phyloP scores from a whole-genome alignment of 2,329 filamentous ascomycete genomes.

The Fusarium verticillioides region DNA sequence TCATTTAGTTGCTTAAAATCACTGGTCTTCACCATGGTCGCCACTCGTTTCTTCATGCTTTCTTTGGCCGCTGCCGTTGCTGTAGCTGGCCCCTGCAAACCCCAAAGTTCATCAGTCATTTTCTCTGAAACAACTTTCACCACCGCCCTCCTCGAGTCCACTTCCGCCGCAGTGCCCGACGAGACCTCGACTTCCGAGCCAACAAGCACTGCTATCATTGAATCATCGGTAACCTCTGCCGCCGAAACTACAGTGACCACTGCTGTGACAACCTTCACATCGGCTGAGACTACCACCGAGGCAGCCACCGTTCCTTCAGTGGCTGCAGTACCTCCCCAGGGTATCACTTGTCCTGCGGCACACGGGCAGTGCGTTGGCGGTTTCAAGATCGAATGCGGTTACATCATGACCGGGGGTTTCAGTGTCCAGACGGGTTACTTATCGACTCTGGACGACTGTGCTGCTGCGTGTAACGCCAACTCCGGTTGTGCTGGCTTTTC shows the following conservation, averaged over 20 bases:
- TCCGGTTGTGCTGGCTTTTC: neutral
- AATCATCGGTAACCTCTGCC: neutral
- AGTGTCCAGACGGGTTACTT: accelerated
- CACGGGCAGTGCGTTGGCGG: neutral
- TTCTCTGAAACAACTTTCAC: neutral
- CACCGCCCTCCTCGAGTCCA: neutral
- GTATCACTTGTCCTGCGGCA: neutral
- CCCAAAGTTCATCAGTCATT: neutral
- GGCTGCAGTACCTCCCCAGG: neutral
- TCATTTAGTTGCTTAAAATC: neutral
- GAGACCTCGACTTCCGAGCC: neutral
- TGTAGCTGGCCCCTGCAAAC: neutral
- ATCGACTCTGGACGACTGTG: neutral
- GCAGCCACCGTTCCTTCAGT: too few relatives aligned
- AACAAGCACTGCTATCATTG: neutral
- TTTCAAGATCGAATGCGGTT: neutral
- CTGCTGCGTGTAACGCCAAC: neutral
- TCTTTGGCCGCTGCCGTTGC: neutral
- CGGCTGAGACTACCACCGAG: neutral
- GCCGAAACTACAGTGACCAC: neutral
- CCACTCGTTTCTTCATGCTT: neutral
- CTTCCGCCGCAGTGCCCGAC: too few relatives aligned
- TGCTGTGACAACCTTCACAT: neutral
- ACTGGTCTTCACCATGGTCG: neutral
- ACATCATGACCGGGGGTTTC: neutral